phyloP scores from a whole-genome alignment of 2,329 filamentous ascomycete genomes.

The Botrytis fabae region DNA sequence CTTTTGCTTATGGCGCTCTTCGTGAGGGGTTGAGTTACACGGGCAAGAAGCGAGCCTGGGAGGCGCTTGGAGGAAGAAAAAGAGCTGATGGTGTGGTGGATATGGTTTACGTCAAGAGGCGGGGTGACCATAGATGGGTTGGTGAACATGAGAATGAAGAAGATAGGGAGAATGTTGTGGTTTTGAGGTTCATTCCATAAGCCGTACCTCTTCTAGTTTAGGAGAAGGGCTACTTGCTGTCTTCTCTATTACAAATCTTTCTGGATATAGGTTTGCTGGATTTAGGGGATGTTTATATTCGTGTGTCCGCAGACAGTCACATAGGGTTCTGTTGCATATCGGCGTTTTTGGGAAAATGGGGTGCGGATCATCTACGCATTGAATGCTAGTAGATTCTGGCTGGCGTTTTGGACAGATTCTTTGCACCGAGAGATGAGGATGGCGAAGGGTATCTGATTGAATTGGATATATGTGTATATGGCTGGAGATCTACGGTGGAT shows the following conservation, averaged over 20 bases:
- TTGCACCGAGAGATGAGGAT: neutral
- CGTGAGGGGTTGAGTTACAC: slow-evolving; percentile 49
- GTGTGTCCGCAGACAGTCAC: neutral
- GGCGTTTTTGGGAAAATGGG: neutral
- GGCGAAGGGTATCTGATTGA: neutral
- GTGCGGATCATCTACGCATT: neutral
- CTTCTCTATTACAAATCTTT: neutral
- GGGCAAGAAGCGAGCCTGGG: slow-evolving; percentile 54
- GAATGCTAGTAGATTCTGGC: neutral
- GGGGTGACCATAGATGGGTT: slow-evolving; percentile 55
- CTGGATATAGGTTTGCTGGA: neutral
- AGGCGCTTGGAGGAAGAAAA: slow-evolving; percentile 51
- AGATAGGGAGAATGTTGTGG: slow-evolving; percentile 35
- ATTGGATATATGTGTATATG: neutral
- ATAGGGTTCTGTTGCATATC: neutral
- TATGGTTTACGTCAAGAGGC: slow-evolving; percentile 55
- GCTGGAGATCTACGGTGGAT: neutral
- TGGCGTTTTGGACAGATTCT: slow-evolving; percentile 3
- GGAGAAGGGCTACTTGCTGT: too few relatives aligned
- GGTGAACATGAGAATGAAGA: slow-evolving; percentile 29
- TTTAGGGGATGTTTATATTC: slow-evolving; percentile 4
- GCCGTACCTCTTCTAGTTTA: neutral
- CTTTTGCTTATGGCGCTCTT: slow-evolving; percentile 51
- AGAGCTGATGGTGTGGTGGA: slow-evolving; percentile 52
- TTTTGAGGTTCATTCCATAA: slow-evolving; percentile 25